A percentile compares a stretch with the other conserved stretches of the same genome.
These are phyloP conservation scores for Phialophora tarda DNA, from an alignment of 2,329 filamentous ascomycete genomes.

Conservation along the genomic window DNA sequence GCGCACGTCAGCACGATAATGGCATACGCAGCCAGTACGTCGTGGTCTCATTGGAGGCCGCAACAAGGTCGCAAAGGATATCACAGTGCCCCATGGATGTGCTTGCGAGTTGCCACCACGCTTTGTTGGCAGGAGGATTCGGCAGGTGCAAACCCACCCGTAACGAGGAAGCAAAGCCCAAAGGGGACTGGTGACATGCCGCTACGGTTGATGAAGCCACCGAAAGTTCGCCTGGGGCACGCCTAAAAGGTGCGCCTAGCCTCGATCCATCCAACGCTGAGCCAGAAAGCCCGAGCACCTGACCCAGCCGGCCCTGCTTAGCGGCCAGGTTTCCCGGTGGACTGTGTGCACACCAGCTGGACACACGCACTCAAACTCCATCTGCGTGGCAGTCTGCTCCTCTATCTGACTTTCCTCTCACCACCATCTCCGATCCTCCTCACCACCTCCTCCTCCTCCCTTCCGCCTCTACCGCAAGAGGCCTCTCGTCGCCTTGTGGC, in stretches of 20 bases:
- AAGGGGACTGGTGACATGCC: slow-evolving; percentile 17
- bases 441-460: slow-evolving; percentile 36
- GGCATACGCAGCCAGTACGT: not conserved
- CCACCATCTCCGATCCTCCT: slow-evolving; percentile 46
- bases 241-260: slow-evolving; percentile 14
- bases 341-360: not conserved
- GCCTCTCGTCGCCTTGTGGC: slow-evolving; percentile 32
- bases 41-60: not conserved
- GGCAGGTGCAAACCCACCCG: not conserved
- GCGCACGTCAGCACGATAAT: not conserved
- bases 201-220: slow-evolving; percentile 15
- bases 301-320: slow-evolving; percentile 8
- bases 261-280: not conserved
- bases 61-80: not conserved
- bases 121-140: slow-evolving; percentile 1
- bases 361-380: slow-evolving; percentile 2
- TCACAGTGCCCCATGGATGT: not conserved
- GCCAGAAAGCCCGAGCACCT: slow-evolving; percentile 11
- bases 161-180: not conserved
- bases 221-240: slow-evolving; percentile 13
- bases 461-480: slow-evolving; percentile 22
- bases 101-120: not conserved
- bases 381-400: not conserved
- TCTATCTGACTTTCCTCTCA: slow-evolving; percentile 11
- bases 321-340: slow-evolving; percentile 19